phyloP scores from a whole-genome alignment of 2,329 filamentous ascomycete genomes.

The Emmonsia crescens region DNA sequence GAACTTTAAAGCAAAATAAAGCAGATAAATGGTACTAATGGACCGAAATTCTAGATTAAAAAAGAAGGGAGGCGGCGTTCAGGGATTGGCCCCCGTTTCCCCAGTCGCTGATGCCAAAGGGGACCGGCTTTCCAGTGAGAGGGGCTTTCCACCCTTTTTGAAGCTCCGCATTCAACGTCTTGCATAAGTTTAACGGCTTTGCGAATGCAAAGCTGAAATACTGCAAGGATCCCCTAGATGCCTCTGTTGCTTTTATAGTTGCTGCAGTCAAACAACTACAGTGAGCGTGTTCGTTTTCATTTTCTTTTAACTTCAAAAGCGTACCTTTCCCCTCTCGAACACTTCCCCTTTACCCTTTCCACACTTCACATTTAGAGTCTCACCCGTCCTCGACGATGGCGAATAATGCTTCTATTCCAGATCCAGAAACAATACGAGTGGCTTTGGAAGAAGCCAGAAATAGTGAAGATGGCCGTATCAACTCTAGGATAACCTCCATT shows the following conservation, averaged over 20 bases:
- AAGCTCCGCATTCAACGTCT: constrained; percentile 8
- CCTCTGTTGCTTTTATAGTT: constrained; percentile 2
- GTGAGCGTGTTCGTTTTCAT: neutral
- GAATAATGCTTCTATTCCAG: constrained; percentile 23
- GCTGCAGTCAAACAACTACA: neutral
- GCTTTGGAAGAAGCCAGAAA: constrained; percentile 69
- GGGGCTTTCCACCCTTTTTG: constrained; percentile 5
- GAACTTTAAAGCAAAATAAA: neutral
- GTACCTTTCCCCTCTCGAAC: neutral
- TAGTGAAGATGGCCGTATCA: constrained; percentile 53
- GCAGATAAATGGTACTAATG: neutral
- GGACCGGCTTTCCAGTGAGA: neutral
- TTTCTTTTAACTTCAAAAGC: neutral
- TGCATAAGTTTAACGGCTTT: constrained; percentile 6
- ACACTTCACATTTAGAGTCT: neutral
- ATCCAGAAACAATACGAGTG: constrained; percentile 44
- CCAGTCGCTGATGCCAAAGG: constrained; percentile 1
- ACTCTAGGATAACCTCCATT: constrained; percentile 51
- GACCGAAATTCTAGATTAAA: constrained; percentile 1
- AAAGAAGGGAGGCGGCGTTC: neutral
- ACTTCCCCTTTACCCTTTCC: neutral
- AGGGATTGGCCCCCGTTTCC: neutral
- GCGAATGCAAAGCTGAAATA: constrained; percentile 4
- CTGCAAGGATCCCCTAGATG: neutral
- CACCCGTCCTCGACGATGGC: constrained; percentile 20